Base-by-base conservation (phyloP, 139 green algal species). In the Chara braunii region DNA sequence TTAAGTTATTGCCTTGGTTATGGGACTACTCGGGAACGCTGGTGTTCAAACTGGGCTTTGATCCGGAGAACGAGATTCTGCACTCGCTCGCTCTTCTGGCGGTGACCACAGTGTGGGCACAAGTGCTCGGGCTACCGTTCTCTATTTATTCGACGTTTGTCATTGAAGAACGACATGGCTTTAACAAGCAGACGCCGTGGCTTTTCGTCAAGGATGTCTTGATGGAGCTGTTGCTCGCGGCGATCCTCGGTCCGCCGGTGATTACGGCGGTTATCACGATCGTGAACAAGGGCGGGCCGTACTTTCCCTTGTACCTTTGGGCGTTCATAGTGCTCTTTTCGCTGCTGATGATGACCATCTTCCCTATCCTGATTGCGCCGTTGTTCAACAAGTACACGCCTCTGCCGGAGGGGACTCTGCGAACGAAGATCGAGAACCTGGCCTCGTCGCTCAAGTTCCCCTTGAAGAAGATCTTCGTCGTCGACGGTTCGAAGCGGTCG, bases 281-380 rank as follows among this genome's bases (percentile, higher is more conserved):
- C 23, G 37, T 74, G 12, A 8, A 62, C 22, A 36, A 78, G 42
- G 66, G 69, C 52, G 83, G 85, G 0, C 77, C 85, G 5, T 75
- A 59, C 26, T 18, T 95, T 34, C 78, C 82, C 1, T 32, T 94
- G 9, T 87, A 94, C 51, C 72, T 95, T 34, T 95, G 88, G 85
- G 63, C 43, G 11, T 94, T 96, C 71, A 37, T 91, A 26, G 67
- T 95, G n/a, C 64, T 8, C 0, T 26, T 90, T 22, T 55, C 60
- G 6, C 63, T 95, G 11, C 72, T 94, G 31, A 63, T 89, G 34
- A 81, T 96, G 75, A 55, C 45, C 43, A 22, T 79, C 67, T 77
- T 77, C 65, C 83, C 83, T 1, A 37, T 77, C 14, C 9, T 84
- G 64, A 88, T 89, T 63, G 74, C 75, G 2, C 84, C 85, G 5